These are phyloP conservation scores for Colletotrichum tropicale DNA, from an alignment of 2,329 filamentous ascomycete species.

Conservation along the genomic window DNA sequence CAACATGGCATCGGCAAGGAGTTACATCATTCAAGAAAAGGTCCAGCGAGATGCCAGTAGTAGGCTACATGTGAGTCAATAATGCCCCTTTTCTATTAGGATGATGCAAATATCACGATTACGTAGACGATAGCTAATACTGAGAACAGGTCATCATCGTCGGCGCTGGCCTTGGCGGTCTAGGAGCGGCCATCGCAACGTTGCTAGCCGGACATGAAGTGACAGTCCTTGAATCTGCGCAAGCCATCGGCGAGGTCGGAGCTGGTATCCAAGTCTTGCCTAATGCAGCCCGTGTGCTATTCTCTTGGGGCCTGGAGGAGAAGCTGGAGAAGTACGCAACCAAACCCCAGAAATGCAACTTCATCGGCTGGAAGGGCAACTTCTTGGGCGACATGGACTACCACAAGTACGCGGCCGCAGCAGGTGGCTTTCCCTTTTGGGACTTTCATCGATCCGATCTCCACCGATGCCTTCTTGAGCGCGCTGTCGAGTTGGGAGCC, in stretches of 20 bases:
- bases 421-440: slow-evolving; percentile 18
- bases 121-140: too few species aligned
- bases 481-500: slow-evolving; percentile 15
- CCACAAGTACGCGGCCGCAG: slow-evolving; percentile 8
- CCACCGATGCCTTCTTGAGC: slow-evolving; percentile 11
- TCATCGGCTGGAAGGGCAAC: slow-evolving; percentile 20
- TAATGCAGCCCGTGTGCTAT: slow-evolving; percentile 14
- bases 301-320: slow-evolving; percentile 22
- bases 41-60: not conserved
- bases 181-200: slow-evolving; percentile 14
- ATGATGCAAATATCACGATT: too few species aligned
- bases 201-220: slow-evolving; percentile 15
- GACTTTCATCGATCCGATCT: slow-evolving; percentile 24
- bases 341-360: slow-evolving; percentile 12
- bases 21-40: not conserved
- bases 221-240: slow-evolving; percentile 17
- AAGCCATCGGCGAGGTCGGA: slow-evolving; percentile 20
- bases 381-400: slow-evolving; percentile 20
- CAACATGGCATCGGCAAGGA: not conserved
- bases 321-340: slow-evolving; percentile 21
- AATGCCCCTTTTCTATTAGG: fast-evolving
- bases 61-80: not conserved
- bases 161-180: slow-evolving; percentile 19
- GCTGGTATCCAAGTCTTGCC: slow-evolving; percentile 23
- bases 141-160: slow-evolving; percentile 19